These are phyloP conservation scores for Allomyces macrogynus DNA, from an alignment of 192 early-diverging fungal species.

Conservation along the genomic window DNA sequence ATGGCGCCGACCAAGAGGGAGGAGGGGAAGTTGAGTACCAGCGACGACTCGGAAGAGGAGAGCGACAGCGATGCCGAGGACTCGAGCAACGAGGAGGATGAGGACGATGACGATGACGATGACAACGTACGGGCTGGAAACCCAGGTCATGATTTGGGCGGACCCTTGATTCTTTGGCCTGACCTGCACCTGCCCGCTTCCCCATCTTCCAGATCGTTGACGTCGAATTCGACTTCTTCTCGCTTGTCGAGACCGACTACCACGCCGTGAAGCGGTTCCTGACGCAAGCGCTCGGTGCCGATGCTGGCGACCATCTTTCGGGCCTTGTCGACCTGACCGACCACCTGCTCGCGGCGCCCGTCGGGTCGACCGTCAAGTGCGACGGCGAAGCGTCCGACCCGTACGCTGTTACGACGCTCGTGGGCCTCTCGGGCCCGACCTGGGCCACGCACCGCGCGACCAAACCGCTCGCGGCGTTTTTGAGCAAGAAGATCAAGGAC, in stretches of 20 bases:
- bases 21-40: not conserved
- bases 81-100: not conserved
- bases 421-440: not conserved
- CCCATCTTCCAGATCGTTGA: too few relatives aligned
- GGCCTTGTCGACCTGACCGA: not conserved
- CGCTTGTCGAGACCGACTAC: not conserved
- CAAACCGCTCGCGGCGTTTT: too few relatives aligned
- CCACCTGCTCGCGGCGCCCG: not conserved
- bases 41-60: not conserved
- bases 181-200: too few relatives aligned
- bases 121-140: not conserved
- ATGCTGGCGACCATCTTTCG: not conserved
- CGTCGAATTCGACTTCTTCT: not conserved
- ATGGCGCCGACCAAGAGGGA: too few relatives aligned
- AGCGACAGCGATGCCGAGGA: not conserved
- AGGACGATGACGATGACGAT: not conserved
- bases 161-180: too few relatives aligned
- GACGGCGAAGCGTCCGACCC: not conserved
- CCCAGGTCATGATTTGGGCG: too few relatives aligned
- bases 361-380: not conserved
- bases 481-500: too few relatives aligned
- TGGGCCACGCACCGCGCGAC: too few relatives aligned
- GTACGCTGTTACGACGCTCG: not conserved
- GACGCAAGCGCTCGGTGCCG: not conserved
- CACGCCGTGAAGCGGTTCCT: not conserved